Percentiles rank a stretch among this genome's conserved stretches.
These are phyloP conservation scores for Austroboletus niveus DNA, from an alignment of 1,284 basidiomycete species.

Conservation along the genomic window DNA sequence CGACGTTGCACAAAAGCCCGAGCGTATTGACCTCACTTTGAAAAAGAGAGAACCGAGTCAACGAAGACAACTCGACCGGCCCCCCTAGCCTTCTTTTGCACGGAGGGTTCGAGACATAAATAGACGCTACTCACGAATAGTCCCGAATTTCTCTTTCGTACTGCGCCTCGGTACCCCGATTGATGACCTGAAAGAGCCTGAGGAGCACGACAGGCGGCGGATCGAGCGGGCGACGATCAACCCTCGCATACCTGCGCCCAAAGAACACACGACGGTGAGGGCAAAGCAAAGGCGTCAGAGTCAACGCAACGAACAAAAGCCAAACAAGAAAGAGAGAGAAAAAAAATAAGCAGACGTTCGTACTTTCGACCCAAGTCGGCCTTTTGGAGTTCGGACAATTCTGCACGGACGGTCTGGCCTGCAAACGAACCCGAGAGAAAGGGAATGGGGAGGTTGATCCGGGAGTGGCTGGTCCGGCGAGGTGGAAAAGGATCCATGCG, in stretches of 20 bases:
- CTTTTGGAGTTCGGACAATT: constrained; percentile 61
- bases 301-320: no score
- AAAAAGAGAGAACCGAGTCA: no score
- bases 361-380: constrained; percentile 67
- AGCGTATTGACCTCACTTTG: constrained; percentile 45
- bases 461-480: constrained; percentile 30
- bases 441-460: constrained; percentile 45
- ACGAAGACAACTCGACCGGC: no score
- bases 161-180: constrained; percentile 39
- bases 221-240: constrained; percentile 62
- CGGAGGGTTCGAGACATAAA: neutral
- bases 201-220: constrained; percentile 62
- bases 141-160: constrained; percentile 44
- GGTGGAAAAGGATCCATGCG: constrained; percentile 21
- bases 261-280: neutral
- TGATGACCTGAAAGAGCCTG: constrained; percentile 44
- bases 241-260: constrained; percentile 49
- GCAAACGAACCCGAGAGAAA: constrained; percentile 59
- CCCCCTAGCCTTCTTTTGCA: no score
- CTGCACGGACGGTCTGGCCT: constrained; percentile 55
- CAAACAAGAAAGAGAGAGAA: neutral
- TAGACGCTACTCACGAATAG: constrained; percentile 43
- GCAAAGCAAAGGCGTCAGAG: no score
- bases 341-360: constrained; percentile 8
- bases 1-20: constrained; percentile 63